Evolutionary conservation across 2,329 filamentous ascomycete genomes (phyloP), one percentile per base, ranked within the genome.

Genomic region (Penicillium hesseltinei): DNA sequence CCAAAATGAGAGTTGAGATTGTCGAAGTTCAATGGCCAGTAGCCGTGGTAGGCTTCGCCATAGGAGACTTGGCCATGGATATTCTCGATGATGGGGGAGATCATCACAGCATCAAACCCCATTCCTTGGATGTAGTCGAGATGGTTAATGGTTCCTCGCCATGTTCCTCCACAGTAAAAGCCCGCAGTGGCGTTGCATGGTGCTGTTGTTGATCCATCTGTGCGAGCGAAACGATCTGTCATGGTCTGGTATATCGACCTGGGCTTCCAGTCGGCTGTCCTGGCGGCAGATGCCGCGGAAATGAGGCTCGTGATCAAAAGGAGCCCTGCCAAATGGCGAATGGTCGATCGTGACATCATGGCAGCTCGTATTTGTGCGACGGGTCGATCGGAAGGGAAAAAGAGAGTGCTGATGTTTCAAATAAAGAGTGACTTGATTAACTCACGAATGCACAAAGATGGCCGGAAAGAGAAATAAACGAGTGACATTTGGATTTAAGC

Each of bases 101-200:
- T 74, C 72, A 71, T 79, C 31, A 81, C 71, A 5, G 79, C 77
- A 65, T 79, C 76, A 53, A 82, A 82, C 0, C 80, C 79, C 69
- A 81, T 75, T 13, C 69, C 73, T 57, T 80, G 72, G 57, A 82
- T 81, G 62, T 82, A 82, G 62, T 82, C 80, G 9, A 82, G 70
- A 25, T 78, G 73, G 38, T 75, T 71, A 56, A 79, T 77, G 4
- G 80, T 76, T 8, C 80, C 79, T 59, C 74, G 72, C 75, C 78
- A 82, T 23, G 79, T 81, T 10, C 80, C 80, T 46, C 81, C 81
- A 59, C 81, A 84, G 60, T 81, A 81, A 5, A 72, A 40, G 7
- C 70, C 67, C 31, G 61, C 65, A 5, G 62, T 64, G 2, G 69
- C 58, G 45, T 72, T 69, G 61, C 74, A 76, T 27, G 66, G 46